Conservation (phyloP, 2,329 filamentous ascomycete species). For the Botrytis hyacinthi region DNA sequence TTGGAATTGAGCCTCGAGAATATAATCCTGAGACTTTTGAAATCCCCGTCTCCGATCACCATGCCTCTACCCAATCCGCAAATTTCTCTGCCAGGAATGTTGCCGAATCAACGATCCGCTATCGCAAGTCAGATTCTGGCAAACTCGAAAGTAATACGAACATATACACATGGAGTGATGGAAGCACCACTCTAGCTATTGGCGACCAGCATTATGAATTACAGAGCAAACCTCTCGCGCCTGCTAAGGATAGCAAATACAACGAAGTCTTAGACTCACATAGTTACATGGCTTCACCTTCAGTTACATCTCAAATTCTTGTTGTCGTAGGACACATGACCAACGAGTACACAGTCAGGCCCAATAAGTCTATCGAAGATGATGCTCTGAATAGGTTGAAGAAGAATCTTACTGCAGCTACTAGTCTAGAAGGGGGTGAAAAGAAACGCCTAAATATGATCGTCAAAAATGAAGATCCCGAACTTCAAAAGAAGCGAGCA, state of each 20-base stretch:
- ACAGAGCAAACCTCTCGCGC: conserved; percentile 66
- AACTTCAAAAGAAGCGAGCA: conserved; percentile 70
- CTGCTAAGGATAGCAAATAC: conserved; percentile 54
- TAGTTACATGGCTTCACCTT: conserved; percentile 72
- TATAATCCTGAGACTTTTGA: conserved; percentile 67
- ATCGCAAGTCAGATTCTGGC: conserved; percentile 62
- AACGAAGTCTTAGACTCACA: conserved; percentile 68
- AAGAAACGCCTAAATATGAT: conserved; percentile 65
- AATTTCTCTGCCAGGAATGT: conserved; percentile 55
- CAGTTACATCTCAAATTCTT: conserved; percentile 64
- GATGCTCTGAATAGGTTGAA: conserved; percentile 68
- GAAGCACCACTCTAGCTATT: conserved; percentile 71
- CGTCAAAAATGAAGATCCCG: conserved; percentile 69
- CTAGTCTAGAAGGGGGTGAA: conserved; percentile 50
- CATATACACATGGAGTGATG: conserved; percentile 76
- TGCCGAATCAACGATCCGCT: conserved; percentile 66
- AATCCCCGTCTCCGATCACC: conserved; percentile 58
- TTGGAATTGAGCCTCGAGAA: conserved; percentile 65
- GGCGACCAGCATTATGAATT: conserved; percentile 76
- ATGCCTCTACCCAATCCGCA: conserved; percentile 46
- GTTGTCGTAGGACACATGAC: conserved; percentile 74
- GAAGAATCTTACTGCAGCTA: conserved; percentile 63
- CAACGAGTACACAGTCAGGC: conserved; percentile 66
- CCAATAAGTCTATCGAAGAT: conserved; percentile 66
- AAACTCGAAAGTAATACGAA: conserved; percentile 72